Percentiles rank a stretch among this genome's conserved stretches.
Evolutionary conservation across 805 yeast species (phyloP).

Genomic region (Saccharomycodes ludwigii): DNA sequence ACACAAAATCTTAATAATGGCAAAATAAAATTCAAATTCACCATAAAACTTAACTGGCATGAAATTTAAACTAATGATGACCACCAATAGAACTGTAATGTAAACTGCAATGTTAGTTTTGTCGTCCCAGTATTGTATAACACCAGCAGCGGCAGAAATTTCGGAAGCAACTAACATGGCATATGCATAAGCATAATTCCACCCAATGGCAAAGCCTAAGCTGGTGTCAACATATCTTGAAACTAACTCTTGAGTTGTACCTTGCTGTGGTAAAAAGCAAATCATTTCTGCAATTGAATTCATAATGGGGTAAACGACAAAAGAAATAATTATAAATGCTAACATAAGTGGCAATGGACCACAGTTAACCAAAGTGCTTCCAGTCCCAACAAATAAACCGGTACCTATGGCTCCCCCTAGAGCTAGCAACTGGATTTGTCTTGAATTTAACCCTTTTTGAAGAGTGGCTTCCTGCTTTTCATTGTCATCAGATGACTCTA

Average conservation of each 20-base stretch:
- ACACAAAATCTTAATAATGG: slow-evolving; percentile 32
- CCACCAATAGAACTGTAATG: slow-evolving; percentile 40
- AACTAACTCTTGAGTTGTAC: slow-evolving; percentile 47
- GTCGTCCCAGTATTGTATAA: slow-evolving; percentile 49
- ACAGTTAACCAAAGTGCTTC: slow-evolving; percentile 45
- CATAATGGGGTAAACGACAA: slow-evolving; percentile 56
- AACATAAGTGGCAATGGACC: slow-evolving; percentile 63
- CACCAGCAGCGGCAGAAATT: slow-evolving; percentile 52
- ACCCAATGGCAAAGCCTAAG: slow-evolving; percentile 49
- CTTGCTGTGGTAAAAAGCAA: slow-evolving; percentile 38
- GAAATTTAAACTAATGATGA: slow-evolving; percentile 35
- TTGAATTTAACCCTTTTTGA: slow-evolving; percentile 32
- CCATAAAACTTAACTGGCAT: slow-evolving; percentile 41
- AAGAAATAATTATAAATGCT: slow-evolving; percentile 50
- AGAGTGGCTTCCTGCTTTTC: slow-evolving; percentile 10
- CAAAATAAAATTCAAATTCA: slow-evolving; percentile 27
- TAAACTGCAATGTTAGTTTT: slow-evolving; percentile 45
- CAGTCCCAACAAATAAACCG: slow-evolving; percentile 69
- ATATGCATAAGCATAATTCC: slow-evolving; percentile 42
- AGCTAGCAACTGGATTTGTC: slow-evolving; percentile 75
- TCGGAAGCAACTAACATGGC: slow-evolving; percentile 43
- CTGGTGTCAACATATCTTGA: slow-evolving; percentile 48
- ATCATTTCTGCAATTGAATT: slow-evolving; percentile 58
- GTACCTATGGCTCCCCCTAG: slow-evolving; percentile 79
- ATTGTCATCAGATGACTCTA: neutral